Conservation (phyloP, 495 filamentous ascomycete species). For the Aspergillus panamensis region DNA sequence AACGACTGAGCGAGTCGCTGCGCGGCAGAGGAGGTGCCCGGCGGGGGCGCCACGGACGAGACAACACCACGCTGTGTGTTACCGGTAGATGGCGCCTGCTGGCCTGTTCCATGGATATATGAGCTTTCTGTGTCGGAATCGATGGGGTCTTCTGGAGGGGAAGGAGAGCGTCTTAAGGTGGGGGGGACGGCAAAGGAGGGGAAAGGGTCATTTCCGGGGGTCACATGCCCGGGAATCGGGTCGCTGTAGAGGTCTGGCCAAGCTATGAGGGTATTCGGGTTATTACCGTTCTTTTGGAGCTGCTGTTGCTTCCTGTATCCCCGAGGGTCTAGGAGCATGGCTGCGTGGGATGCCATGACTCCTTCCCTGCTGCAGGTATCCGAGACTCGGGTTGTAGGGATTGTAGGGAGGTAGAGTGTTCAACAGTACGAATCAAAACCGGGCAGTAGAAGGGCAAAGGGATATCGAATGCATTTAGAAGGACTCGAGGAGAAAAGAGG, state of each 20-base stretch:
- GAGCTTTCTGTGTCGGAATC: conserved; percentile 24
- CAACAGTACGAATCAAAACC: not conserved
- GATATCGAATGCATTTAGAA: conserved; percentile 6
- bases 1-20: conserved; percentile 16
- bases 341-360: conserved; percentile 42
- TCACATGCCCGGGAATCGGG: not conserved
- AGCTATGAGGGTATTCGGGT: conserved; percentile 13
- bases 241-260: conserved; percentile 2
- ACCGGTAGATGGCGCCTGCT: conserved; percentile 12
- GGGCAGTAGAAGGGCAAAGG: not conserved
- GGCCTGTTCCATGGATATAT: conserved; percentile 23
- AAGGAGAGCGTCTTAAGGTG: conserved; percentile 12
- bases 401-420: not conserved
- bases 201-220: conserved; percentile 4
- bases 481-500: not conserved
- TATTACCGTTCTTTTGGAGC: conserved; percentile 34
- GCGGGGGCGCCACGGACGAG: conserved; percentile 25
- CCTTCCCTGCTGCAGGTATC: conserved; percentile 14
- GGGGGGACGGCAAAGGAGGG: conserved; percentile 11
- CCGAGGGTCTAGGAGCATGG: conserved; percentile 44
- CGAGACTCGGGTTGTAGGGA: conserved; percentile 14
- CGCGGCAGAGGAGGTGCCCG: conserved; percentile 28
- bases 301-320: conserved; percentile 29
- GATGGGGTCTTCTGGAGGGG: conserved; percentile 20
- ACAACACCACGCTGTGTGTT: conserved; percentile 14